Evolutionary conservation across 2,329 filamentous ascomycete genomes (phyloP).

Genomic region (Fusarium poae): DNA sequence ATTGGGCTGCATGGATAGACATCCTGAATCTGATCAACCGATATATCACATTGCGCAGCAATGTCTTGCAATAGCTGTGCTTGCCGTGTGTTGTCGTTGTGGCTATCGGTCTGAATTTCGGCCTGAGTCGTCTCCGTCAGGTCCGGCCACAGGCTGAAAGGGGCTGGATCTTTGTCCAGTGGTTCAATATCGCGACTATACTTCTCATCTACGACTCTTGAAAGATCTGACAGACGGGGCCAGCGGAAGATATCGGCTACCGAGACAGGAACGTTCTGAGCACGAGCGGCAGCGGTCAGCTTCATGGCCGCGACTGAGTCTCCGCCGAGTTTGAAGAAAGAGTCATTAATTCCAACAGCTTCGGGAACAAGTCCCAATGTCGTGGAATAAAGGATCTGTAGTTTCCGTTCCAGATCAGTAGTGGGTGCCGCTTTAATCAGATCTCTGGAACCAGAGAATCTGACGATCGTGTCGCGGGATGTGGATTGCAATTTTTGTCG

Average conservation of each 20-base stretch:
- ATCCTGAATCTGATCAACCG: neutral
- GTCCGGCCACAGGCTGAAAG: conserved; percentile 1
- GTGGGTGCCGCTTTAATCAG: neutral
- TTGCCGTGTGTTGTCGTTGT: neutral
- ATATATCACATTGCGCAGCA: neutral
- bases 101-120: neutral
- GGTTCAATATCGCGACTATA: neutral
- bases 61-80: neutral
- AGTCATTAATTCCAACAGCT: conserved; percentile 1
- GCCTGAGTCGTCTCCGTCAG: neutral
- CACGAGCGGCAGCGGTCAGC: neutral
- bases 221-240: neutral
- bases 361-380: neutral
- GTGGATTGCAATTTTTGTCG: conserved; percentile 4
- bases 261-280: neutral
- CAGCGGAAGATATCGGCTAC: conserved; percentile 8
- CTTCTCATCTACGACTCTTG: neutral
- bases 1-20: conserved; percentile 5
- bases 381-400: neutral
- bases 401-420: neutral
- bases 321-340: conserved; percentile 1
- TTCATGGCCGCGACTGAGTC: conserved; percentile 2
- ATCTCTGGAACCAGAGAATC: neutral
- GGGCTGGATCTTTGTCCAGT: neutral
- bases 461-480: neutral